Evolutionary conservation across 345 rosid genomes (phyloP).

Genomic region (Boechera stricta): DNA sequence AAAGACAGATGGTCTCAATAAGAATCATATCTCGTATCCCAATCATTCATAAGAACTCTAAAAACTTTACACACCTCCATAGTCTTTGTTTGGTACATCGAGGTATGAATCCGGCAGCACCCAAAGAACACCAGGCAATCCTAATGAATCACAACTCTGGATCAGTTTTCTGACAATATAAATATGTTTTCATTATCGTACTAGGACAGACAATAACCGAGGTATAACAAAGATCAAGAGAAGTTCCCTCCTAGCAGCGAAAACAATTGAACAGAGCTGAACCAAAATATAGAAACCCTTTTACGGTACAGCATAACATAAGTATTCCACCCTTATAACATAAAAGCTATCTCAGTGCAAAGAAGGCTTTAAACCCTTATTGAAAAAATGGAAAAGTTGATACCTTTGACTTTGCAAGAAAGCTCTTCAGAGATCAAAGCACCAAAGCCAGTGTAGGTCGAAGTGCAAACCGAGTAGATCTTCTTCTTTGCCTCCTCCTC

Average conservation of each 20-base stretch:
- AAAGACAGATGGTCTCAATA: background rate
- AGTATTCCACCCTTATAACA: too few species aligned
- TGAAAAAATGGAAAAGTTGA: constrained; percentile 7
- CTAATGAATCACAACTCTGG: constrained; percentile 48
- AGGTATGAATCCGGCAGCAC: constrained; percentile 95
- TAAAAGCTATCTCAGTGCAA: background rate
- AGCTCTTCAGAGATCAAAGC: constrained; percentile 95
- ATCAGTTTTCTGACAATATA: background rate
- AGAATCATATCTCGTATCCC: background rate
- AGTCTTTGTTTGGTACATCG: constrained; percentile 96
- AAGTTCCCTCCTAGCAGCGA: too few species aligned
- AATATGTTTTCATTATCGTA: background rate
- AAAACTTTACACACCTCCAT: constrained; percentile 70
- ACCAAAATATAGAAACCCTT: too few species aligned
- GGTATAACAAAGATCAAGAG: background rate
- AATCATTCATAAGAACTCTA: background rate
- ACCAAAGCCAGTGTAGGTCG: constrained; percentile 92
- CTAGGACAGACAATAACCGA: background rate
- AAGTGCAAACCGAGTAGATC: constrained; percentile 89
- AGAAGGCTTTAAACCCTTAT: constrained; percentile 13
- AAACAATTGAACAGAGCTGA: too few species aligned
- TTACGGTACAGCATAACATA: too few species aligned
- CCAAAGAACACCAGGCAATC: constrained; percentile 91
- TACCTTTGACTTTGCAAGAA: constrained; percentile 91
- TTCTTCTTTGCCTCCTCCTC: constrained; percentile 99